These are phyloP conservation scores for Yarrowia yakushimensis DNA, from an alignment of 805 yeast species.

Conservation along the genomic window DNA sequence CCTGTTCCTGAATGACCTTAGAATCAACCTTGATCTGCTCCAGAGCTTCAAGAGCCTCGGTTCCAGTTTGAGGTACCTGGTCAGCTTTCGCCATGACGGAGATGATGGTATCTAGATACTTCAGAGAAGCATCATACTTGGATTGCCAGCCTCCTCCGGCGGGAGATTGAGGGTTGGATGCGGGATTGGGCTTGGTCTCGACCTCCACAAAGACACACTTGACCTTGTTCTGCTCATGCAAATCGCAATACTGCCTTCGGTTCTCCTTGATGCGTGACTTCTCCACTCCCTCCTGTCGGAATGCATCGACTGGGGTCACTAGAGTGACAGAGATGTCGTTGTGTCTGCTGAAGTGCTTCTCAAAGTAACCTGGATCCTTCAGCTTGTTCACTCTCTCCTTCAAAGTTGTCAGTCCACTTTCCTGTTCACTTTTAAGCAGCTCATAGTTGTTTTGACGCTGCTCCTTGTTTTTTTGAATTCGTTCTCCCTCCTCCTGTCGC, in stretches of 20 bases:
- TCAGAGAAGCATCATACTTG: neutral
- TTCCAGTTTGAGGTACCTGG: neutral
- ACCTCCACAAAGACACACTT: slow-evolving; percentile 13
- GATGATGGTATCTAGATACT: neutral
- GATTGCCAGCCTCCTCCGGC: slow-evolving; percentile 17
- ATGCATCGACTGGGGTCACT: slow-evolving; percentile 1
- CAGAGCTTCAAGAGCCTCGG: neutral
- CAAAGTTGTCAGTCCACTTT: neutral
- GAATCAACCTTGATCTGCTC: slow-evolving; percentile 1
- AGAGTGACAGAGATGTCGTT: neutral
- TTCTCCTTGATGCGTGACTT: slow-evolving; percentile 1
- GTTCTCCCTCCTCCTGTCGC: neutral
- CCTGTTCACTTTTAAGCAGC: neutral
- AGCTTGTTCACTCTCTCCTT: neutral
- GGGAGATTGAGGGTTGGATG: neutral
- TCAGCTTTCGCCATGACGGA: neutral
- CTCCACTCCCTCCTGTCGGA: neutral
- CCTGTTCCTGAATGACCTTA: neutral
- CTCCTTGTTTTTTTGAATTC: neutral
- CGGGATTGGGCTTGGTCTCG: slow-evolving; percentile 3
- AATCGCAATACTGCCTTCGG: neutral
- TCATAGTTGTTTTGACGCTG: slow-evolving; percentile 2
- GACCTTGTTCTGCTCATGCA: slow-evolving; percentile 11
- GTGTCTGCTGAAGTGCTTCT: neutral
- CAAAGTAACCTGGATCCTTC: neutral